Conservation (phyloP, 352 stramenopile genomes). For the Globisporangium iwayamae region DNA sequence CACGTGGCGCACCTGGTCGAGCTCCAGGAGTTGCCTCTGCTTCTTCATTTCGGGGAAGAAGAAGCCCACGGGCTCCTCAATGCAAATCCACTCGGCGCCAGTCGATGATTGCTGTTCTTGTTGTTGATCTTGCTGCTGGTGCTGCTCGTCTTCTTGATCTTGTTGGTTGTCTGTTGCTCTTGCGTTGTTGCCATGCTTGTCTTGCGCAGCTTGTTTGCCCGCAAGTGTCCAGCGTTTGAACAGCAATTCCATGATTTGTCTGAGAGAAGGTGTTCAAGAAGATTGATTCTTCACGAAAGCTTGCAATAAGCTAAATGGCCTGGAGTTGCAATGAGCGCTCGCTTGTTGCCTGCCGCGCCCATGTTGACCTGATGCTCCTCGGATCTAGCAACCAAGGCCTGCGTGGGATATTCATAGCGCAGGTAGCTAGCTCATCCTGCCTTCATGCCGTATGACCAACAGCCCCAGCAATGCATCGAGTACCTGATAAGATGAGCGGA, state of each 20-base stretch:
- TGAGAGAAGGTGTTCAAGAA: too few species aligned
- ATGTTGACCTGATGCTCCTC: neutral
- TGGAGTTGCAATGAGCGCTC: too few species aligned
- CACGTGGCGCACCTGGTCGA: conserved; percentile 58
- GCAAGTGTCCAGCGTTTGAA: conserved; percentile 4
- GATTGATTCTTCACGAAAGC: too few species aligned
- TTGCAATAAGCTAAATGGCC: too few species aligned
- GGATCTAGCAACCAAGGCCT: neutral
- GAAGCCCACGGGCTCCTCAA: conserved; percentile 53
- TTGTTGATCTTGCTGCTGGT: conserved; percentile 1
- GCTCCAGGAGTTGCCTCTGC: conserved; percentile 36
- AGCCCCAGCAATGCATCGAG: neutral
- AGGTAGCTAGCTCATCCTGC: neutral
- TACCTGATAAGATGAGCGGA: neutral
- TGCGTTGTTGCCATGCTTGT: conserved; percentile 3
- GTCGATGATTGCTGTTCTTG: conserved; percentile 18
- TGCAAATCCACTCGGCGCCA: conserved; percentile 50
- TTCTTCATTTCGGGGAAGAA: conserved; percentile 43
- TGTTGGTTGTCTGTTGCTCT: conserved; percentile 17
- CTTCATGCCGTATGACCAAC: neutral
- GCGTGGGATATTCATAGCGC: neutral
- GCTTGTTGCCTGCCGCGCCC: neutral
- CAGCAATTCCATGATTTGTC: neutral
- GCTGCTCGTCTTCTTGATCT: conserved; percentile 6
- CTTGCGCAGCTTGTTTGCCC: neutral